A percentile compares a stretch with the other conserved stretches of the same genome.
Conservation (phyloP, 352 stramenopile species). For the Phytophthora crassamura region DNA sequence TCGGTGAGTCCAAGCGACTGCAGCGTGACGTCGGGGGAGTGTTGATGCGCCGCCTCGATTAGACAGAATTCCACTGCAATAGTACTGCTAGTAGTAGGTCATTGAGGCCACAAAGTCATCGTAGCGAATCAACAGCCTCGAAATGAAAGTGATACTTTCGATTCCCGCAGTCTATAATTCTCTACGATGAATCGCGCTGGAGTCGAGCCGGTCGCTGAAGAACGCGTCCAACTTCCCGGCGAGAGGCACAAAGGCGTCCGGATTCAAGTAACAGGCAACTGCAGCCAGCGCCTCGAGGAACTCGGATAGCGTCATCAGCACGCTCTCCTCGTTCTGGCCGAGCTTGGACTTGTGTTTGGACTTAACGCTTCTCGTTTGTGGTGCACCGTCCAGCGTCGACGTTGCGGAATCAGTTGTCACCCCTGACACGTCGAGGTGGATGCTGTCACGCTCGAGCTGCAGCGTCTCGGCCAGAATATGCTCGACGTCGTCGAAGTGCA, state of each 20-base stretch:
- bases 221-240: conserved; percentile 66
- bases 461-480: conserved; percentile 67
- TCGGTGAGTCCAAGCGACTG: conserved; percentile 9
- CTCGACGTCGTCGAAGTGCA: conserved; percentile 70
- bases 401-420: background rate
- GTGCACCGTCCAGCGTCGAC: background rate
- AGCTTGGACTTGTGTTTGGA: conserved; percentile 12
- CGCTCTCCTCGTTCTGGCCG: conserved; percentile 20
- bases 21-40: background rate
- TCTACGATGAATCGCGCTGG: conserved; percentile 24
- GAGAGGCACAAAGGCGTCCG: conserved; percentile 66
- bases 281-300: conserved; percentile 66
- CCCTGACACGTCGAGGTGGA: conserved; percentile 40
- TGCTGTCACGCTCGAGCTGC: conserved; percentile 63
- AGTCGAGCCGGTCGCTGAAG: conserved; percentile 47
- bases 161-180: no score
- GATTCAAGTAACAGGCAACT: conserved; percentile 65
- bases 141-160: no score
- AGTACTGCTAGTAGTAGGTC: no score
- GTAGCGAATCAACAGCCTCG: no score
- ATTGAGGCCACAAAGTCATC: no score
- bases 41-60: background rate
- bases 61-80: no score
- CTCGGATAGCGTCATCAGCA: conserved; percentile 66
- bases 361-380: background rate